Evolutionary conservation across 1,284 basidiomycete species (phyloP).

Genomic region (Leccinum griseonigrum): DNA sequence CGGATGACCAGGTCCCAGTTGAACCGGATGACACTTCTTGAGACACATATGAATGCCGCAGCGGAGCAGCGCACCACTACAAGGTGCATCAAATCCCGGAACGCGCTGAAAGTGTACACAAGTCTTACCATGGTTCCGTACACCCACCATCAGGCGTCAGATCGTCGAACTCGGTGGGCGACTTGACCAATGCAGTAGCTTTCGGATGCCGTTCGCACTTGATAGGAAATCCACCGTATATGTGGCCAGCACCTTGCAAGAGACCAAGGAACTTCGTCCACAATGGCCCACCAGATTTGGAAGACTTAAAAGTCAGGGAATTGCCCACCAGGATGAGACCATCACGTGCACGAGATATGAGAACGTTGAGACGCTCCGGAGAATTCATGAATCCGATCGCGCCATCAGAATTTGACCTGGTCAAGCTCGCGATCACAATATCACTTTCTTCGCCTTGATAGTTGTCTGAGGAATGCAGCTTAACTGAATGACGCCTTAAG

Average conservation of each 20-base stretch:
- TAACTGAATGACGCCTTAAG: neutral
- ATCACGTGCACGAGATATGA: slow-evolving; percentile 63
- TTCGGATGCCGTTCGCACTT: slow-evolving; percentile 53
- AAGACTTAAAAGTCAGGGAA: slow-evolving; percentile 48
- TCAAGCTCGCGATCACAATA: slow-evolving; percentile 59
- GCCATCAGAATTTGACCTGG: slow-evolving; percentile 49
- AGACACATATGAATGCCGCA: slow-evolving; percentile 50
- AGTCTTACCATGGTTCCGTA: slow-evolving; percentile 48
- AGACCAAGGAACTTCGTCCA: slow-evolving; percentile 50
- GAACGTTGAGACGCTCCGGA: slow-evolving; percentile 62
- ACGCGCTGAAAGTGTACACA: neutral
- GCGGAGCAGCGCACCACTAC: slow-evolving; percentile 42
- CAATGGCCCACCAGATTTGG: slow-evolving; percentile 47
- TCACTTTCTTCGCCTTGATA: slow-evolving; percentile 71
- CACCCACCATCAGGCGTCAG: slow-evolving; percentile 62
- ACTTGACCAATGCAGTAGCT: slow-evolving; percentile 36
- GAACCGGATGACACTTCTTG: slow-evolving; percentile 48
- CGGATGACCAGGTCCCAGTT: slow-evolving; percentile 26
- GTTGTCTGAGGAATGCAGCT: slow-evolving; percentile 41
- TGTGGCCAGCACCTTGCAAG: slow-evolving; percentile 39
- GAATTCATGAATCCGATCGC: slow-evolving; percentile 69
- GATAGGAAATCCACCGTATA: slow-evolving; percentile 58
- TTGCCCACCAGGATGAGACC: slow-evolving; percentile 66
- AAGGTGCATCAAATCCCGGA: neutral
- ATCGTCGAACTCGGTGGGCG: slow-evolving; percentile 46